Conservation (phyloP, 345 rosid species). For the Iberis pinnata region DNA sequence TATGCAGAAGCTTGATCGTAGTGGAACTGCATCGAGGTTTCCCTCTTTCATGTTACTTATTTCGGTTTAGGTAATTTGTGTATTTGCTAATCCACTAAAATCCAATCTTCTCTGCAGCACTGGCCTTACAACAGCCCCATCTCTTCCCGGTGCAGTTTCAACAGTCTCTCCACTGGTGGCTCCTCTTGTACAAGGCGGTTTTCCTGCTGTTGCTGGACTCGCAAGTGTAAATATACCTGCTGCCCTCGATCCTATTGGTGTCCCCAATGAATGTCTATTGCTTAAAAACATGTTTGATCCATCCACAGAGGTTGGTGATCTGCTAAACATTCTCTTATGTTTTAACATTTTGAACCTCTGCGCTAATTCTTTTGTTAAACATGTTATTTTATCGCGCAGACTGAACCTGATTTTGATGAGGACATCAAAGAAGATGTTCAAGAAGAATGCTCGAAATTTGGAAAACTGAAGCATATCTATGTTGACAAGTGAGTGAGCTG, state of each 20-base stretch:
- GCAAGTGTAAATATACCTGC: slow-evolving; percentile 45
- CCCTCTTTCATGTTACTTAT: slow-evolving; percentile 7
- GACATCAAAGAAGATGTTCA: slow-evolving; percentile 90
- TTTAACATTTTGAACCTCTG: not conserved
- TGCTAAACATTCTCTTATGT: not conserved
- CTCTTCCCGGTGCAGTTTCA: slow-evolving; percentile 40
- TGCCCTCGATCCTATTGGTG: slow-evolving; percentile 50
- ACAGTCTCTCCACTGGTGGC: slow-evolving; percentile 41
- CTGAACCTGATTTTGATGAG: slow-evolving; percentile 70
- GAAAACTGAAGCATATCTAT: slow-evolving; percentile 60
- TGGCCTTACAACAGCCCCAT: slow-evolving; percentile 41
- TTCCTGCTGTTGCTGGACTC: slow-evolving; percentile 50
- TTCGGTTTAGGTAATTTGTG: not conserved
- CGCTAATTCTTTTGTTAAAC: not conserved
- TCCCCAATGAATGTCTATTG: slow-evolving; percentile 69
- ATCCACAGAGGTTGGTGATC: slow-evolving; percentile 50
- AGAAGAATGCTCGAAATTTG: slow-evolving; percentile 78
- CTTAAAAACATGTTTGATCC: slow-evolving; percentile 98
- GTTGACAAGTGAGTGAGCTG: slow-evolving; percentile 65
- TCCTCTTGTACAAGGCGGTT: slow-evolving; percentile 41
- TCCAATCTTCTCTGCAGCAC: slow-evolving; percentile 36
- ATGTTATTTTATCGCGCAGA: slow-evolving; percentile 37
- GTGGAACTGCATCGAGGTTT: slow-evolving; percentile 78
- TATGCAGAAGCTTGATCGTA: slow-evolving; percentile 91
- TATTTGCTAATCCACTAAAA: slow-evolving; percentile 18